Evolutionary conservation across 73 alveolate species (phyloP), one percentile per base, ranked within the genome.

Genomic region (Effrenium voratum): DNA sequence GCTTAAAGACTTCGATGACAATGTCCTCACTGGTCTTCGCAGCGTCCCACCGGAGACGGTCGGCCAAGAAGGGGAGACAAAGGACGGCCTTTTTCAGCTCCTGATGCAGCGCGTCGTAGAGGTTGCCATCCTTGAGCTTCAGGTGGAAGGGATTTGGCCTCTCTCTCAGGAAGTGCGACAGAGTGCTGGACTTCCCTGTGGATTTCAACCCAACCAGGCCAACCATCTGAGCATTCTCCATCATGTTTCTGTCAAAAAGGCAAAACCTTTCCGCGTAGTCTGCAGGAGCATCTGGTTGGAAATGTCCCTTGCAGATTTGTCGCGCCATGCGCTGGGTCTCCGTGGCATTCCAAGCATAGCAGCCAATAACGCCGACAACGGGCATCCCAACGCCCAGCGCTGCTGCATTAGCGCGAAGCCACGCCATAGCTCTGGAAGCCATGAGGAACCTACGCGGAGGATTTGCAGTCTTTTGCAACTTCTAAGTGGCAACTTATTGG

Each of bases 311-410:
- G 83, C 83, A 47, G 83, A 72, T 72, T 72, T 72, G 83, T 32
- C 83, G 83, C 40, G 83, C 83, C 83, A 72, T 72, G 83, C 83
- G 83, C 83, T 38, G 83, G 47, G 52, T 72, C 83, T 72, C 83
- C 46, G 50, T 72, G 46, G 83, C 83, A 72, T 72, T 72, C 83
- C 83, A 72, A n/a, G 83, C 83, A 72, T 38, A 72, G 83, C 50
- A 72, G 49, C 47, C 83, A 8, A 72, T 6, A 30, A 72, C 83
- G 83, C 83, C 83, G 83, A 72, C 83, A 72, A 72, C 49, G 49
- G 46, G 83, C 83, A 40, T 72, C 49, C 52, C 46, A 72, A 72
- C 46, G 83, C 83, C 12, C 83, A 72, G 83, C 83, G 83, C 47
- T 72, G 83, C 83, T 72, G 83, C 46, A 72, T 72, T 72, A 32